These are phyloP conservation scores for Cytospora mali DNA, from an alignment of 2,329 filamentous ascomycete genomes.

Conservation along the genomic window DNA sequence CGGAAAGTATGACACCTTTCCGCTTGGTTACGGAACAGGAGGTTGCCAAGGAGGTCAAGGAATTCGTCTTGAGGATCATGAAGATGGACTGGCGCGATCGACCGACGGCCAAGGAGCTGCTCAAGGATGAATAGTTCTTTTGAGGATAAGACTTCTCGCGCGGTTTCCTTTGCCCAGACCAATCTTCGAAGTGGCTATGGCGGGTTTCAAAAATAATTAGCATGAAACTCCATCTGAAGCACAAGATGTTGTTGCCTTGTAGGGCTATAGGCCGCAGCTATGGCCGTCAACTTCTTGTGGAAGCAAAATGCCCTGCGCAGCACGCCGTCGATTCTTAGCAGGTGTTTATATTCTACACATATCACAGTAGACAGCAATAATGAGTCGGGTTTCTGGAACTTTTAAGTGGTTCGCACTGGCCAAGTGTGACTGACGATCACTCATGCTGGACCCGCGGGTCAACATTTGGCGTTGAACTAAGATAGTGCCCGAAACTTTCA, in stretches of 20 bases:
- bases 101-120: conserved; percentile 33
- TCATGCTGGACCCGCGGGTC: background rate
- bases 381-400: background rate
- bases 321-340: no score
- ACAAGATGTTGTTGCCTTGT: no score
- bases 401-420: background rate
- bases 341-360: background rate
- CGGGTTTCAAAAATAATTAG: no score
- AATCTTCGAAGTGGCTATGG: background rate
- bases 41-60: conserved; percentile 32
- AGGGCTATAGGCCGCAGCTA: no score
- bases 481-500: no score
- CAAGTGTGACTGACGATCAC: background rate
- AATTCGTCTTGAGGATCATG: conserved; percentile 34
- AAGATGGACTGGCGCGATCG: conserved; percentile 35
- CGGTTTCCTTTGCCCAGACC: background rate
- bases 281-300: no score
- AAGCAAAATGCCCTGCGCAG: no score
- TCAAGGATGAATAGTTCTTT: conserved; percentile 34
- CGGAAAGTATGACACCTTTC: conserved; percentile 32
- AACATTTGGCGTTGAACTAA: background rate
- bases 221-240: no score
- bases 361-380: background rate
- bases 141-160: conserved; percentile 27
- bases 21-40: conserved; percentile 28